Base-by-base conservation (phyloP, 371 early-diverging fungal genomes). In the Mucor lusitanicus region DNA sequence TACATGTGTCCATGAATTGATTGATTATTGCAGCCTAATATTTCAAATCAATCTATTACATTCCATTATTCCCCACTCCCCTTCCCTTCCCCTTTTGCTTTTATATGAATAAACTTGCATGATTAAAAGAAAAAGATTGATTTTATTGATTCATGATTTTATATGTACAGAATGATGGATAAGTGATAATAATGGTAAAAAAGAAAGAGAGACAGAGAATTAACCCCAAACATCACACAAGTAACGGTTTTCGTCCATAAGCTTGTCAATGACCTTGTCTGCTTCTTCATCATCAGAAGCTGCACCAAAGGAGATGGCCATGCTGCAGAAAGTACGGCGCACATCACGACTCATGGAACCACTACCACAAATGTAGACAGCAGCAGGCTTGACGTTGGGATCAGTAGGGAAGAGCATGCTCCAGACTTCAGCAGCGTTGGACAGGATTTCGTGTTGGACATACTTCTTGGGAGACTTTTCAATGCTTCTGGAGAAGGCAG, bases 401-500 rank as follows among this genome's bases (percentile, higher is more conserved):
- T 72, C 75, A 32, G 40, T 39, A 33, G 71, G 72, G 58, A 35
- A 57, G 19, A 76, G 7, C 21, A 84, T 35, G 25, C 50, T 62
- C 78, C 81, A 84, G 0, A 81, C 53, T 12, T 68, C 56, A 19
- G 67, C 58, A 8, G 81, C 81, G 44, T 84, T 71, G 2, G 76
- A 73, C 27, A 78, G 68, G 13, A 84, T 37, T 35, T 78, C 73
- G 58, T 84, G 84, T 62, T 84, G 84, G 1, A 81, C 81, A 40
- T 84, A 84, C 50, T 71, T 74, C 37, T 65, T 59, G 19, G 80
- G 68, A 7, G 80, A 76, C 7, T 67, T 46, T 3, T 70, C 70
- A 0, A 50, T 53, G 40, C 64, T 70, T 37, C 83, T 60, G 6
- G 97, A 97, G 70, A 89, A 93, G 0, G 97, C 96, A 0, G 88